Conservation (phyloP, 2,329 filamentous ascomycete genomes). For the Aspergillus novofumigatus region DNA sequence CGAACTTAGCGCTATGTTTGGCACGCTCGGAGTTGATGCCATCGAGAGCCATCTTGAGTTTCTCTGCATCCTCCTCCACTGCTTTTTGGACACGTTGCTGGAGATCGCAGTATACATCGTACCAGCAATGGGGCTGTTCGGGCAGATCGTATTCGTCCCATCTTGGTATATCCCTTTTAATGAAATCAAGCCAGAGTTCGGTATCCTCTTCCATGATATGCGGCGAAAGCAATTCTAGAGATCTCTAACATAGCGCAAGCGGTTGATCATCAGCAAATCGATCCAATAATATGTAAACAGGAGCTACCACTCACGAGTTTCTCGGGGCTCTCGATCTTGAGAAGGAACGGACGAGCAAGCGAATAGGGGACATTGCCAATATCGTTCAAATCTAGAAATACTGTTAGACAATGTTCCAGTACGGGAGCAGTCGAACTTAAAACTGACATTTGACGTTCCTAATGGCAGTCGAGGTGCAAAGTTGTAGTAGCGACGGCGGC, state of each 20-base stretch:
- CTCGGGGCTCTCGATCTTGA: slow-evolving; percentile 65
- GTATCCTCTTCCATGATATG: slow-evolving; percentile 66
- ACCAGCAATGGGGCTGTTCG: slow-evolving; percentile 66
- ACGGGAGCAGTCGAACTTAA: not conserved
- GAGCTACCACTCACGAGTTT: slow-evolving; percentile 58
- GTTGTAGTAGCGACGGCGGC: slow-evolving; percentile 31
- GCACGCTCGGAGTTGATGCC: slow-evolving; percentile 57
- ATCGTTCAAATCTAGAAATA: slow-evolving; percentile 54
- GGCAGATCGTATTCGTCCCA: slow-evolving; percentile 65
- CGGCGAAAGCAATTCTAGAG: slow-evolving; percentile 70
- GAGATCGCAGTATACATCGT: slow-evolving; percentile 70
- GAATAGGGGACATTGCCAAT: slow-evolving; percentile 68
- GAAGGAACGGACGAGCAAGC: slow-evolving; percentile 63
- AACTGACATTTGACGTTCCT: slow-evolving; percentile 35
- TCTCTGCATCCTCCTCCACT: slow-evolving; percentile 55
- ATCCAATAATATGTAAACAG: not conserved
- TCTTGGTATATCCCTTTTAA: slow-evolving; percentile 69
- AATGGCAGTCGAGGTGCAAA: slow-evolving; percentile 34
- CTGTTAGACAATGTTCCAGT: not conserved
- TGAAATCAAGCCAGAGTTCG: slow-evolving; percentile 75
- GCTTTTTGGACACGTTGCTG: slow-evolving; percentile 55
- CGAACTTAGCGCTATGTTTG: slow-evolving; percentile 55
- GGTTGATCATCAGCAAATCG: not conserved
- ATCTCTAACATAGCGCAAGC: slow-evolving; percentile 30
- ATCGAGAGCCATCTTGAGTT: slow-evolving; percentile 54